Evolutionary conservation across 2,329 filamentous ascomycete genomes (phyloP).

Genomic region (Trichoderma pleuroti): DNA sequence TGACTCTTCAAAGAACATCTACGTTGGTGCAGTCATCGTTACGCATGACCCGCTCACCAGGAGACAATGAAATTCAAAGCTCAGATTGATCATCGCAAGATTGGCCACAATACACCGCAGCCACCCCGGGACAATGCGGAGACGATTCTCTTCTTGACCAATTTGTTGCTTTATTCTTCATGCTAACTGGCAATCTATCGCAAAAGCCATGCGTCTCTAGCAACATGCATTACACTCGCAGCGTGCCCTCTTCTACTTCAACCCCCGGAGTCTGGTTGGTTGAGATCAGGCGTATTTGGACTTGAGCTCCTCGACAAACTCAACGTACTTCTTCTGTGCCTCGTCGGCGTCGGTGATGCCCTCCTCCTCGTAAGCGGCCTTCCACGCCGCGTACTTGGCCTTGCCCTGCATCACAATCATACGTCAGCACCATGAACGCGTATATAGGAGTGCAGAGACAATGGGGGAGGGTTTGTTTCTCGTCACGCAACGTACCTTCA

Average conservation of each 20-base stretch:
- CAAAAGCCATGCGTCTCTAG: background rate
- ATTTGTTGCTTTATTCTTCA: background rate
- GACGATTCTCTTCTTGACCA: background rate
- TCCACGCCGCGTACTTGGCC: constrained; percentile 76
- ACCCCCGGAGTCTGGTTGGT: constrained; percentile 63
- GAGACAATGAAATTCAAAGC: background rate
- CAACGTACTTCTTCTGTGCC: constrained; percentile 75
- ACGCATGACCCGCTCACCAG: background rate
- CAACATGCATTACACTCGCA: background rate
- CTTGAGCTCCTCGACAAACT: constrained; percentile 69
- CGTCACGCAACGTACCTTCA: constrained; percentile 49
- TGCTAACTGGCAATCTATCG: constrained; percentile 6
- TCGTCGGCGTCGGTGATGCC: constrained; percentile 54
- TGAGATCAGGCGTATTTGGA: constrained; percentile 61
- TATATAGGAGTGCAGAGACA: background rate
- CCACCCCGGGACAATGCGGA: background rate
- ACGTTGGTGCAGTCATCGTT: background rate
- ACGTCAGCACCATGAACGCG: background rate
- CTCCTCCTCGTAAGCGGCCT: constrained; percentile 63
- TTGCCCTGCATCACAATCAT: constrained; percentile 57
- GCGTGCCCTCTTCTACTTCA: background rate
- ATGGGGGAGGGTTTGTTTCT: background rate
- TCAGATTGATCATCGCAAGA: background rate
- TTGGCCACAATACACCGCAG: background rate
- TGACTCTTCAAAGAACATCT: background rate